phyloP scores from a whole-genome alignment of 2,329 filamentous ascomycete genomes.

The Monilinia vaccinii-corymbosi region DNA sequence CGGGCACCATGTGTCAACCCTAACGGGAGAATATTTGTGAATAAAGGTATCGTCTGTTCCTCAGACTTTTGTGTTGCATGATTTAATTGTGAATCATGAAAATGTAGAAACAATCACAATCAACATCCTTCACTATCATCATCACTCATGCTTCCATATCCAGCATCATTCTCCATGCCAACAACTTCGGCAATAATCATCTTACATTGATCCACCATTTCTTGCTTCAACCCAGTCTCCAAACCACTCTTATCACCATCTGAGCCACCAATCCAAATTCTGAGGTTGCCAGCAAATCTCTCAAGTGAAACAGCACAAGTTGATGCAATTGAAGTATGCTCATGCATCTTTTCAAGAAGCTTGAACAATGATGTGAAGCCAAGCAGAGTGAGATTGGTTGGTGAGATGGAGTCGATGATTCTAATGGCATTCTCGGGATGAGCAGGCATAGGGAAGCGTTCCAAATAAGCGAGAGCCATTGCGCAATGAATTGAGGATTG shows the following conservation, averaged over 20 bases:
- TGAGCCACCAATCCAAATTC: constrained; percentile 51
- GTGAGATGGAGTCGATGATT: constrained; percentile 42
- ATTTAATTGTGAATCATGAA: not conserved
- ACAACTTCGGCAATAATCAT: constrained; percentile 46
- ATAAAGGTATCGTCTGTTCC: not conserved
- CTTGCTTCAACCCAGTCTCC: constrained; percentile 40
- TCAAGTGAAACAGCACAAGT: constrained; percentile 43
- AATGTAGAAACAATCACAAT: constrained; percentile 1
- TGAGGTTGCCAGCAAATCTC: constrained; percentile 45
- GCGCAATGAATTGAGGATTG: constrained; percentile 50
- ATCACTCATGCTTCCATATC: constrained; percentile 47
- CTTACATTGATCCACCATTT: constrained; percentile 48
- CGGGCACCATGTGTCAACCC: not conserved
- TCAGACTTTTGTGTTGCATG: not conserved
- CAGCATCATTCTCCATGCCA: constrained; percentile 52
- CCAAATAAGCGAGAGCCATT: constrained; percentile 51
- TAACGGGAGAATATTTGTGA: not conserved
- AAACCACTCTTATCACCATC: constrained; percentile 44
- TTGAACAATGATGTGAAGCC: constrained; percentile 51
- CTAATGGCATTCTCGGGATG: constrained; percentile 37
- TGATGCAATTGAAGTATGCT: constrained; percentile 39
- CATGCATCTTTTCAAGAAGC: constrained; percentile 45
- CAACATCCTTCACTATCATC: constrained; percentile 24
- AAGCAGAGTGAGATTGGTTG: constrained; percentile 39
- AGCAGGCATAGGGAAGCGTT: constrained; percentile 34